These are phyloP conservation scores for Tetragonia tetragonoides DNA, from an alignment of 148 eudicot genomes.

Conservation along the genomic window DNA sequence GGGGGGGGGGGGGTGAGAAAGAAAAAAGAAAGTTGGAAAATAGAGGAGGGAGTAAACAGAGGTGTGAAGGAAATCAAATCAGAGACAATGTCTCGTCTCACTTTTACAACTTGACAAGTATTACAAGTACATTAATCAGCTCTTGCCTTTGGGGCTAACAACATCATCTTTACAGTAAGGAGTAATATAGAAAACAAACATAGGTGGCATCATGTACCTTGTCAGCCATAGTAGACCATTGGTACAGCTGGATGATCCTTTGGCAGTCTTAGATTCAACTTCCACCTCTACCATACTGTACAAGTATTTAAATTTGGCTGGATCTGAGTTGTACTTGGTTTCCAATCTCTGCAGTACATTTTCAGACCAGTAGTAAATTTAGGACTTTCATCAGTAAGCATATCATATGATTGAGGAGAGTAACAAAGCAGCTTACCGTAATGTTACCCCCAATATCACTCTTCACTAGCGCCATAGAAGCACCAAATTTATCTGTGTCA, in stretches of 20 bases:
- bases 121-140: not conserved
- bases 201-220: constrained; percentile 42
- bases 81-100: not conserved
- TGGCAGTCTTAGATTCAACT: constrained; percentile 81
- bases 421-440: constrained; percentile 27
- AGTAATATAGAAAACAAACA: constrained; percentile 3
- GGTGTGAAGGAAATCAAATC: not conserved
- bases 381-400: constrained; percentile 2
- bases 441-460: constrained; percentile 83
- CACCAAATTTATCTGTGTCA: constrained; percentile 76
- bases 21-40: not conserved
- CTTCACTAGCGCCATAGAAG: constrained; percentile 85
- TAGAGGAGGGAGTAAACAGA: not conserved
- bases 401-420: constrained; percentile 2
- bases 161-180: not conserved
- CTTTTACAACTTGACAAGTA: not conserved
- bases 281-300: constrained; percentile 77
- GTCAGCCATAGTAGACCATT: constrained; percentile 96
- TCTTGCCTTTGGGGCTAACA: not conserved
- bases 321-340: constrained; percentile 56
- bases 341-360: constrained; percentile 71
- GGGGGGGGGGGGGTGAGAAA: not conserved
- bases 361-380: constrained; percentile 9
- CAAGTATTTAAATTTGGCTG: constrained; percentile 69
- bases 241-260: constrained; percentile 89